Evolutionary conservation across 2,329 filamentous ascomycete genomes (phyloP), one percentile per base, ranked within the genome.

Genomic region (Annulohypoxylon truncatum): DNA sequence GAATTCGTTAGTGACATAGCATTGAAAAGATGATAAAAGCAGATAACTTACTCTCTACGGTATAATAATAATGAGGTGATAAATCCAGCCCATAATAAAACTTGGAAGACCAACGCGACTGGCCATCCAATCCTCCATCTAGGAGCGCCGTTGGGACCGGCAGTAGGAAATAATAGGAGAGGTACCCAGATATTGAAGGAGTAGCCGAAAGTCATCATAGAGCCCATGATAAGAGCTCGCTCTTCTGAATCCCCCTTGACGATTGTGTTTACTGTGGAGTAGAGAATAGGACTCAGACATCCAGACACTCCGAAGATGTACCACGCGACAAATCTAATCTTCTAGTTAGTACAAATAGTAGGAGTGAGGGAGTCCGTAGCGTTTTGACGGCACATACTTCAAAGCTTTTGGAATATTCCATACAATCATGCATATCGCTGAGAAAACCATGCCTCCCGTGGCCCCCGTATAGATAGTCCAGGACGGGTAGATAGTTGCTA

Each of bases 61-160:
- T 82, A 77, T 3, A 82, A 46, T 15, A 79, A 72, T 33, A 82
- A 74, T 28, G 78, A 77, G 4, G 75, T 65, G 12, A 81, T 63
- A 60, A 83, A 82, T 6, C 78, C 77, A 40, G 71, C 66, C 82
- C 81, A 84, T 20, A 83, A 75, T 2, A 83, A 70, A 44, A 82
- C 73, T 33, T 80, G 79, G 53, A 85, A 85, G 0, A 77, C 79
- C 50, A 84, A 78, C 1, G 81, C 79, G 4, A 83, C 79, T 0
- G 82, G 81, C 77, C 82, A 85, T 0, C 83, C 83, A 28, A 82
- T 82, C 1, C 73, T 79, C 83, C 83, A 85, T 31, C 79, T 75
- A 0, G 83, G 83, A 0, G 81, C 81, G 2, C 80, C 79, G 28
- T 80, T 69, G 0, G 76, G 73, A 0, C 80, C 80, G 0, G 78